Base-by-base conservation (phyloP, 2,329 filamentous ascomycete species). In the Pyrenophora seminiperda region DNA sequence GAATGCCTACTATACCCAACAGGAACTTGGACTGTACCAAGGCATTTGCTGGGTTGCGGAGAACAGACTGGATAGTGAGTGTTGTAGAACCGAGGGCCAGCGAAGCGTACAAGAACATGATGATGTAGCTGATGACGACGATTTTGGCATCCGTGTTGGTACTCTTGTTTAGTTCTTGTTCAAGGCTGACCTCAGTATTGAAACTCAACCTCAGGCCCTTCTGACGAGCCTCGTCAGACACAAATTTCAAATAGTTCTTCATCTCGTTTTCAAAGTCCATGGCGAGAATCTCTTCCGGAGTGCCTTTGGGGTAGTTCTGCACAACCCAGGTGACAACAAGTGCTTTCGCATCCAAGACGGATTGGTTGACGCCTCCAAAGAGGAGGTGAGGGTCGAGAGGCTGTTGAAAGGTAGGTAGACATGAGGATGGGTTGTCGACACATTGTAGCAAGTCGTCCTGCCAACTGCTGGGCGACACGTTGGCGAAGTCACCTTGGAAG, bases 131-230 rank as follows among this genome's bases (percentile, higher is more conserved):
- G 74, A 99, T 88, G 45, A 93, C 85, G 18, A 99, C 86, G 65
- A 99, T 99, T 73, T 93, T 97, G 36, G 93, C 95, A 73, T 99
- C 94, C 0, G 94, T 97, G 73, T 99, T 99, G 41, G 91, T 97
- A 30, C 91, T 96, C 76, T 97, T 96, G 78, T 97, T 99, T 50
- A 99, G 81, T 69, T 99, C 94, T 70, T 97, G 83, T 71, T 97
- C 93, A 54, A 99, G 78, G 72, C 92, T 97, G 73, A 93, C 90
- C 75, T 99, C 94, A 0, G 94, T 96, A 41, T 86, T 96, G 80
- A 97, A 99, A 6, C 92, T 97, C 29, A 99, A 77, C 15, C 94
- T 83, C 7, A 99, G 81, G 1, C 92, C 92, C 39, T 89, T 85
- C 15, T 87, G 80, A 3, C 74, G 74, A 6, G 94, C 95, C 74